Evolutionary conservation across 345 rosid species (phyloP).

Genomic region (Cochlearia excelsa): DNA sequence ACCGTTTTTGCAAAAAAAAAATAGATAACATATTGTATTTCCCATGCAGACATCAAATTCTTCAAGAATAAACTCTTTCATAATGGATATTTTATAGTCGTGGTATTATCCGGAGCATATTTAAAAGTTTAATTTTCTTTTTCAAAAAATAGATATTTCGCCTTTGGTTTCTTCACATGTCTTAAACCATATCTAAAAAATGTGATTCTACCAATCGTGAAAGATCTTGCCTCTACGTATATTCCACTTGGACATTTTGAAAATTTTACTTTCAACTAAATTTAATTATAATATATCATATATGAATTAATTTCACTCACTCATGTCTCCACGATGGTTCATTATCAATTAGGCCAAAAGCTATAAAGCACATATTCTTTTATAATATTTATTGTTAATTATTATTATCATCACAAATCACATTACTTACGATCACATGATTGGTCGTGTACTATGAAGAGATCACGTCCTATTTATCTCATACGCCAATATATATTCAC

Average conservation of each 20-base stretch:
- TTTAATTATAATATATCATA: slow-evolving; percentile 1
- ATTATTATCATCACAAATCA: slow-evolving; percentile 23
- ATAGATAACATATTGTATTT: too few relatives aligned
- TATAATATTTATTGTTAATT: slow-evolving; percentile 21
- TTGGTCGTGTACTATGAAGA: slow-evolving; percentile 32
- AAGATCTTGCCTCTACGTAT: slow-evolving; percentile 33
- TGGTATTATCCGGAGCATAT: too few relatives aligned
- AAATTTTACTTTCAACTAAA: slow-evolving; percentile 35
- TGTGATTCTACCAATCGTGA: slow-evolving; percentile 20
- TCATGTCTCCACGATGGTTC: slow-evolving; percentile 36
- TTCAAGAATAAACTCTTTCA: too few relatives aligned
- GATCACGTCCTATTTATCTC: slow-evolving; percentile 20
- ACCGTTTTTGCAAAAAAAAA: too few relatives aligned
- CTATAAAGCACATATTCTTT: slow-evolving; percentile 7
- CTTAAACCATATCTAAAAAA: slow-evolving; percentile 27
- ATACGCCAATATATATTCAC: slow-evolving; percentile 19
- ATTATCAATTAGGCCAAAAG: slow-evolving; percentile 37
- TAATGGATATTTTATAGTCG: too few relatives aligned
- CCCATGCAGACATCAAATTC: too few relatives aligned
- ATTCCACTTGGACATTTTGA: slow-evolving; percentile 27
- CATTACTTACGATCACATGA: slow-evolving; percentile 39
- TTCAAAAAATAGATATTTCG: slow-evolving; percentile 18
- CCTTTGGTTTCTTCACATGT: slow-evolving; percentile 29
- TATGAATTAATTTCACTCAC: slow-evolving; percentile 20
- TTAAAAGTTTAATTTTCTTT: too few relatives aligned